Conservation (phyloP, 495 filamentous ascomycete genomes). For the Penicillium manginii region DNA sequence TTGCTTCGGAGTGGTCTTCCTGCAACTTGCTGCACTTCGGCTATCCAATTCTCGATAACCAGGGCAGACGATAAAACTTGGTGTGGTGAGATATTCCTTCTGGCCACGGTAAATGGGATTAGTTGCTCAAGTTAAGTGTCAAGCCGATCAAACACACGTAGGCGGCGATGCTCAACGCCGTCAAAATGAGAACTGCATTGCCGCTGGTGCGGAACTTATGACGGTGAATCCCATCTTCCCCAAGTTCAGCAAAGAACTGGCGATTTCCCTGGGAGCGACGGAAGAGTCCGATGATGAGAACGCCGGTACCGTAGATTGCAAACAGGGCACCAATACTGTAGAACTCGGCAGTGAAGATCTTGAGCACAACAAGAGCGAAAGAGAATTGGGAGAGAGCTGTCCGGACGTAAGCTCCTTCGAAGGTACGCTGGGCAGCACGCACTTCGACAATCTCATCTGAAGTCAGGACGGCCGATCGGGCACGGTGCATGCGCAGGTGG, state of each 20-base stretch:
- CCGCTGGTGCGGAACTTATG: constrained; percentile 92
- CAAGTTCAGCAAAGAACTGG: constrained; percentile 85
- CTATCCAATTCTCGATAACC: too few relatives aligned
- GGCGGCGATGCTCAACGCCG: constrained; percentile 76
- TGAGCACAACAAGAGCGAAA: constrained; percentile 90
- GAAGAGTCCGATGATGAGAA: constrained; percentile 79
- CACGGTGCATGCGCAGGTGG: constrained; percentile 77
- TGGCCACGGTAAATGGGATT: constrained; percentile 5
- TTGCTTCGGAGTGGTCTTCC: too few relatives aligned
- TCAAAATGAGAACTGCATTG: constrained; percentile 75
- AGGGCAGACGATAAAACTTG: too few relatives aligned
- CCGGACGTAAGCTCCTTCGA: constrained; percentile 95
- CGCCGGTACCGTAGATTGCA: constrained; percentile 84
- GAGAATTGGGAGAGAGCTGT: constrained; percentile 93
- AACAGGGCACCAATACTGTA: constrained; percentile 92
- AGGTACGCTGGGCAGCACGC: constrained; percentile 91
- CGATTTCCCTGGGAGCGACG: constrained; percentile 86
- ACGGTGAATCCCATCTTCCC: constrained; percentile 65
- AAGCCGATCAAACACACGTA: constrained; percentile 81
- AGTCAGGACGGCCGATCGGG: constrained; percentile 80
- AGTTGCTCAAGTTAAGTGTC: constrained; percentile 59
- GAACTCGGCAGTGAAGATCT: constrained; percentile 95
- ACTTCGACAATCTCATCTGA: constrained; percentile 87
- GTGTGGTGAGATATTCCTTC: too few relatives aligned
- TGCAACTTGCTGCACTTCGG: too few relatives aligned